A percentile compares a stretch with the other conserved stretches of the same genome.
Evolutionary conservation across 2,329 filamentous ascomycete genomes (phyloP).

Genomic region (Juglanconis juglandina): DNA sequence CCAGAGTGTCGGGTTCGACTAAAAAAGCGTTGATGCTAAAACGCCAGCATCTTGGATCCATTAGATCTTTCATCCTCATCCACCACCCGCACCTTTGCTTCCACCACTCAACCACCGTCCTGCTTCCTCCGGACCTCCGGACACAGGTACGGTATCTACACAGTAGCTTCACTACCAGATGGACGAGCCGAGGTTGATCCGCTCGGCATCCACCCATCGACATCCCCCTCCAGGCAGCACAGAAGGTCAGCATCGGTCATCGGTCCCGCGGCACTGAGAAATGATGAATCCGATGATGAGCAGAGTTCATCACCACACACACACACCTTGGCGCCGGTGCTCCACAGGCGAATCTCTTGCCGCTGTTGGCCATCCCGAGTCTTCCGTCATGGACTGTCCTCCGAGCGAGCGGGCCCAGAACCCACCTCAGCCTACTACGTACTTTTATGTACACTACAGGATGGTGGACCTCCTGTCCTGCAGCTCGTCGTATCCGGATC

Average conservation of each 20-base stretch:
- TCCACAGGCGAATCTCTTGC: conserved; percentile 6
- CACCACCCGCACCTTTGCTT: not conserved
- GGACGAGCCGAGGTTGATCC: conserved; percentile 1
- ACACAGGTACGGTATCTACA: not conserved
- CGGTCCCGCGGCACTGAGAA: not conserved
- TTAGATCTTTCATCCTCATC: not conserved
- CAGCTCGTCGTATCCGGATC: conserved; percentile 16
- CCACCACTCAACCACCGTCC: not conserved
- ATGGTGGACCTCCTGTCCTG: not conserved
- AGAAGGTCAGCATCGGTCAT: not conserved
- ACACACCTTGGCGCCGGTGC: not conserved
- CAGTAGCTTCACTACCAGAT: not conserved
- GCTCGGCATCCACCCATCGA: not conserved
- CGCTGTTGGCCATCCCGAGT: conserved; percentile 14
- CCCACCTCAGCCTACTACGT: conserved; percentile 3
- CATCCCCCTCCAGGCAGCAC: not conserved
- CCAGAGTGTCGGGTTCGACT: conserved; percentile 36
- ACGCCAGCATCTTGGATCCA: not conserved
- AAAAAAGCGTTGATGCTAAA: conserved; percentile 30
- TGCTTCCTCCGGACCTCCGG: not conserved
- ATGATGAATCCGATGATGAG: not conserved
- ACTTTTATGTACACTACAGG: not conserved
- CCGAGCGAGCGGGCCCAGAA: conserved; percentile 9
- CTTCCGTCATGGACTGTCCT: conserved; percentile 3
- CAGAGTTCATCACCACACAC: not conserved